A percentile compares a stretch with the other conserved stretches of the same genome.
Evolutionary conservation across 78 protist species (phyloP).

Genomic region (Speleostelium caveatum): DNA sequence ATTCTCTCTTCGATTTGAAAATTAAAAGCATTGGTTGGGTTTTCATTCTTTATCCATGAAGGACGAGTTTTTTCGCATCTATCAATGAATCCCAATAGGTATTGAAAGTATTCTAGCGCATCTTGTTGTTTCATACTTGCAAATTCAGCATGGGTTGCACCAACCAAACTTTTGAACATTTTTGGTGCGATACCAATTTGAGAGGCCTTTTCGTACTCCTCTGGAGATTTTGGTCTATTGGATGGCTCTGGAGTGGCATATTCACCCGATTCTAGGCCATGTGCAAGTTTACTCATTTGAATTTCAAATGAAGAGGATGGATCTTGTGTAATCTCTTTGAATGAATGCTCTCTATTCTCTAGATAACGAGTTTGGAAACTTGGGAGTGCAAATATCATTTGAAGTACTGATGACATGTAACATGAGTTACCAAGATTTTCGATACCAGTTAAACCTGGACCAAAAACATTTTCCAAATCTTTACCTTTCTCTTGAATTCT

Average conservation of each 20-base stretch:
- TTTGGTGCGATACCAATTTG: constrained; percentile 90
- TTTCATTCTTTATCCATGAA: constrained; percentile 30
- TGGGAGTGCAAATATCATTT: constrained; percentile 80
- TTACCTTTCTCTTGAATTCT: constrained; percentile 87
- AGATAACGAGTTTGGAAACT: constrained; percentile 57
- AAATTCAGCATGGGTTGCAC: constrained; percentile 89
- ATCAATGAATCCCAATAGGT: constrained; percentile 66
- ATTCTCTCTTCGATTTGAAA: constrained; percentile 73
- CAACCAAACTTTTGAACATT: constrained; percentile 88
- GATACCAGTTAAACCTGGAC: constrained; percentile 96
- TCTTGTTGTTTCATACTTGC: constrained; percentile 92
- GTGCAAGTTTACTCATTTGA: constrained; percentile 86
- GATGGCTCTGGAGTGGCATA: constrained; percentile 65
- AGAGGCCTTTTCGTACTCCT: constrained; percentile 35
- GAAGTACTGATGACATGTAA: constrained; percentile 92
- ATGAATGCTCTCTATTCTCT: constrained; percentile 5
- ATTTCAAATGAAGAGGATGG: constrained; percentile 48
- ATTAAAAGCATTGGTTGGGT: constrained; percentile 58
- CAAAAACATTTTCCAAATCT: constrained; percentile 83
- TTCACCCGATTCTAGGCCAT: constrained; percentile 86
- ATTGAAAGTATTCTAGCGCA: constrained; percentile 90
- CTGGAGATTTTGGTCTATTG: not conserved
- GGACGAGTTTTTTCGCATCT: constrained; percentile 49
- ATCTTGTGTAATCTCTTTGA: constrained; percentile 55
- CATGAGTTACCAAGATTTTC: constrained; percentile 94